Base-by-base conservation (phyloP, 2,329 filamentous ascomycete genomes). In the Penicillium sp. region DNA sequence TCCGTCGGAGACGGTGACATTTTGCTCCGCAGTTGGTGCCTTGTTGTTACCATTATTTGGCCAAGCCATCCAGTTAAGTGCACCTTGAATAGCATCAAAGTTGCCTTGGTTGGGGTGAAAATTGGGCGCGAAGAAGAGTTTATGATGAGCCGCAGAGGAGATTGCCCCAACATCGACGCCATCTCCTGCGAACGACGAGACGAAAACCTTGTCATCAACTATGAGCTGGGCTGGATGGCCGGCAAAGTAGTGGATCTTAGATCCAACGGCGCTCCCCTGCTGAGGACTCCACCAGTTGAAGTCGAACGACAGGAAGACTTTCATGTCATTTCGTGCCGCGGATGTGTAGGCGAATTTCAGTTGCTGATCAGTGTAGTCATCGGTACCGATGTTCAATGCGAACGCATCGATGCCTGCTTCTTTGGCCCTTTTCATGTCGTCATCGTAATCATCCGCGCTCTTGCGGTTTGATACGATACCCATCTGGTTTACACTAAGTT, bases 251-350 rank as follows among this genome's bases (percentile, higher is more conserved):
- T 73, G 74, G 51, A 83, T 73, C 62, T 78, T 79, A 40, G 69
- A 63, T 1, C 79, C 80, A 16, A 80, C 75, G 11, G 67, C 70
- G 7, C 66, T 67, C 1, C 74, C 73, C 37, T 79, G 67, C 10
- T 63, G 54, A 6, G 64, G 62, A 26, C 64, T 54, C 68, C 74
- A 80, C 75, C 77, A 78, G 69, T 81, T 81, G 65, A 82, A 83
- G 69, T 84, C 82, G 56, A 84, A 84, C 1, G 81, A 83, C 57
- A 84, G 77, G 51, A 84, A 83, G 13, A 83, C 79, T 51, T 82
- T 81, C 74, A 84, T 81, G 43, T 70, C 68, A 53, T 72, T 69
- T 7, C 70, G 70, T 9, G 75, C 72, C 3, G 81, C 79, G 0
- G 79, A 80, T n/a, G 77, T 67, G 55, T 82, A 83, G 1, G 81